phyloP scores from a whole-genome alignment of 768 basidiomycete species.

The Tulasnella sp. region DNA sequence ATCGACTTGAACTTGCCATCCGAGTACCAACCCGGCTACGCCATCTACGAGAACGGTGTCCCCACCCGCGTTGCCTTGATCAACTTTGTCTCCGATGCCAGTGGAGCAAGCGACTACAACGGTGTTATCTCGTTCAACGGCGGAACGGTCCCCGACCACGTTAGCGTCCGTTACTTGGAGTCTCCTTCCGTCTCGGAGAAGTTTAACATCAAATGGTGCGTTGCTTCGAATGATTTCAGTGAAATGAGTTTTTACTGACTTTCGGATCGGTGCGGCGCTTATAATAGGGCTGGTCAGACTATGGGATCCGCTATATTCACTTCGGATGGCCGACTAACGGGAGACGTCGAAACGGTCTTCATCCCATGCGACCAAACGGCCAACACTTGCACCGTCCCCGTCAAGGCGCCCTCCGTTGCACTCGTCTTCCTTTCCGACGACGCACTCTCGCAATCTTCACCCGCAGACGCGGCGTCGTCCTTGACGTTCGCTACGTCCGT shows the following conservation, averaged over 20 bases:
- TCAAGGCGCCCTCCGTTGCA: conserved; percentile 41
- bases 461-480: background rate
- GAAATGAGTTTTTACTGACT: background rate
- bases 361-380: conserved; percentile 38
- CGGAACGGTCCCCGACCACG: conserved; percentile 31
- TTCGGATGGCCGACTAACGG: conserved; percentile 40
- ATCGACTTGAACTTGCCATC: conserved; percentile 43
- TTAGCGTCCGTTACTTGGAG: conserved; percentile 38
- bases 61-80: conserved; percentile 45
- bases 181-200: conserved; percentile 39
- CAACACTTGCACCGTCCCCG: conserved; percentile 37
- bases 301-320: conserved; percentile 36
- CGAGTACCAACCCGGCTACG: conserved; percentile 48
- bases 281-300: conserved; percentile 38
- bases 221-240: background rate
- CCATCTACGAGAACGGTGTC: conserved; percentile 48
- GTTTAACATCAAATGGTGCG: conserved; percentile 41
- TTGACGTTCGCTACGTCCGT: conserved; percentile 21
- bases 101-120: conserved; percentile 44
- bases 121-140: conserved; percentile 41
- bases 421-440: conserved; percentile 40
- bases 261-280: background rate
- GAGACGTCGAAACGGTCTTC: conserved; percentile 35
- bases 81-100: conserved; percentile 49
- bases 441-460: conserved; percentile 31